Percentiles rank a stretch among this genome's conserved stretches.
phyloP scores from a whole-genome alignment of 1,284 basidiomycete species.

The Moniliophthora roreri region DNA sequence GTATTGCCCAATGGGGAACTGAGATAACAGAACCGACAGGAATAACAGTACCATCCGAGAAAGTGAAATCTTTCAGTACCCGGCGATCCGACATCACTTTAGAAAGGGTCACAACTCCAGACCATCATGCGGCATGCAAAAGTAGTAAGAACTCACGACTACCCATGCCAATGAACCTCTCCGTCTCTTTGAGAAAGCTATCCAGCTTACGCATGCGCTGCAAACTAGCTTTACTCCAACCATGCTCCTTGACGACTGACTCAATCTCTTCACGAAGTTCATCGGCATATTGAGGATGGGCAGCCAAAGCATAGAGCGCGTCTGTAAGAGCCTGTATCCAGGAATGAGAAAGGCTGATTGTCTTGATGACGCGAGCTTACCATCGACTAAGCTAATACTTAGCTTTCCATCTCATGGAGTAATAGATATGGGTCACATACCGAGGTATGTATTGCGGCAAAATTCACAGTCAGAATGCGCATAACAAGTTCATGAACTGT shows the following conservation, averaged over 20 bases:
- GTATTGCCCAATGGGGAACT: background rate
- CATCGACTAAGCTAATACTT: conserved; percentile 18
- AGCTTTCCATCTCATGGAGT: no score
- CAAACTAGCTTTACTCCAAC: conserved; percentile 38
- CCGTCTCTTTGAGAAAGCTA: conserved; percentile 14
- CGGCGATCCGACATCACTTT: background rate
- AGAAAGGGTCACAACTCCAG: background rate
- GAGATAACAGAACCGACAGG: background rate
- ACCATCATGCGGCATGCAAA: background rate
- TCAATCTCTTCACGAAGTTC: conserved; percentile 43
- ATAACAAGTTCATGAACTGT: conserved; percentile 12
- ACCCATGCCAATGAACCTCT: background rate
- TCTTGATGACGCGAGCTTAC: no score
- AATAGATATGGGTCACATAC: conserved; percentile 14
- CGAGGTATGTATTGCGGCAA: conserved; percentile 29
- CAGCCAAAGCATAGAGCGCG: conserved; percentile 27
- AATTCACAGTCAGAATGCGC: conserved; percentile 27
- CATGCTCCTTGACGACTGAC: conserved; percentile 28
- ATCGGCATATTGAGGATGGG: conserved; percentile 20
- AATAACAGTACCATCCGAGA: background rate
- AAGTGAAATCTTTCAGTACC: background rate
- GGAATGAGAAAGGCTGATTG: background rate
- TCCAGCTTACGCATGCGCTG: conserved; percentile 13
- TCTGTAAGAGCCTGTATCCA: conserved; percentile 22
- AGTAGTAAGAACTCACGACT: background rate